phyloP scores from a whole-genome alignment of 257 asterid species.

The Gynochthodes officinalis region DNA sequence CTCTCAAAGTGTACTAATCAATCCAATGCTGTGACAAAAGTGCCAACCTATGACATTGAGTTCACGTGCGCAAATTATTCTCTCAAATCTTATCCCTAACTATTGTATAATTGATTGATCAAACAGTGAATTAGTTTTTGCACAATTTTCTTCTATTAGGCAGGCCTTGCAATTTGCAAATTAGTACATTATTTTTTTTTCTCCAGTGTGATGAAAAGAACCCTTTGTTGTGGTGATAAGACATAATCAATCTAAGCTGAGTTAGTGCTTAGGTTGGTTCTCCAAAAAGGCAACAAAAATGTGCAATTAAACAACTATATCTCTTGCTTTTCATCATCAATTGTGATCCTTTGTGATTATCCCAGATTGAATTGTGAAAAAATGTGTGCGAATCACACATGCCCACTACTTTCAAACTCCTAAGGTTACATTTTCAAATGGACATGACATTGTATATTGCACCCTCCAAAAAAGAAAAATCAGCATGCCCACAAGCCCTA shows the following conservation, averaged over 20 bases:
- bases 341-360: slow-evolving; percentile 17
- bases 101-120: background rate
- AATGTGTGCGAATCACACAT: slow-evolving; percentile 16
- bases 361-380: slow-evolving; percentile 16
- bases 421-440: slow-evolving; percentile 19
- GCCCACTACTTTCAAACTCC: slow-evolving; percentile 41
- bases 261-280: slow-evolving; percentile 8
- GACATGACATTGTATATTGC: slow-evolving; percentile 31
- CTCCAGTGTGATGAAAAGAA: slow-evolving; percentile 6
- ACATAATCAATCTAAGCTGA: slow-evolving; percentile 19
- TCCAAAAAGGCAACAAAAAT: slow-evolving; percentile 9
- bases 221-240: slow-evolving; percentile 4
- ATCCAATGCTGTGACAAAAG: too few species aligned
- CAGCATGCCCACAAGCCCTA: slow-evolving; percentile 29
- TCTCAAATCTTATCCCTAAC: background rate
- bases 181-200: too few species aligned
- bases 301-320: slow-evolving; percentile 20
- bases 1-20: too few species aligned
- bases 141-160: background rate
- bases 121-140: background rate
- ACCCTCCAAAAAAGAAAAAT: slow-evolving; percentile 19
- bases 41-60: background rate
- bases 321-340: slow-evolving; percentile 7
- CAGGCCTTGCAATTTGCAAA: background rate
- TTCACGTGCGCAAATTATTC: background rate